phyloP scores from a whole-genome alignment of 192 early-diverging fungal species.

The Coemansia sp. region DNA sequence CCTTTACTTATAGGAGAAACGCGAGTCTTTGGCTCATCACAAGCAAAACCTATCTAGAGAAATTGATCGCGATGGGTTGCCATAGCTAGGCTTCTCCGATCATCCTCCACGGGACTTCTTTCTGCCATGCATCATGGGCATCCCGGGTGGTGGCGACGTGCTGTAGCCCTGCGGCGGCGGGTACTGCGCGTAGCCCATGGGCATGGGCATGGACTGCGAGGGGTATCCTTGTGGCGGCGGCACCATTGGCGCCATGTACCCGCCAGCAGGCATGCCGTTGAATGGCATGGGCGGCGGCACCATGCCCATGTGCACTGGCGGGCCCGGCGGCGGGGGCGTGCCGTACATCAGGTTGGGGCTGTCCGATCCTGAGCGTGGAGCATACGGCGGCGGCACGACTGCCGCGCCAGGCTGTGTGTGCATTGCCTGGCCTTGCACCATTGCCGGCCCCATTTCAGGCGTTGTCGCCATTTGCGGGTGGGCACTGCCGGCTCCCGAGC shows the following conservation, averaged over 20 bases:
- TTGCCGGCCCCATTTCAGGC: conserved; percentile 30
- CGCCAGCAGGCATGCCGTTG: conserved; percentile 32
- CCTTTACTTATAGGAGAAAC: too few relatives aligned
- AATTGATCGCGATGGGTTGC: too few relatives aligned
- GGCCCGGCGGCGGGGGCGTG: conserved; percentile 9
- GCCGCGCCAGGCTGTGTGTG: too few relatives aligned
- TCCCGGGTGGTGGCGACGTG: conserved; percentile 27
- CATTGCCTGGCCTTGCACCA: conserved; percentile 14
- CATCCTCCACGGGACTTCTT: too few relatives aligned
- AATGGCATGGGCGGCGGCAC: conserved; percentile 41
- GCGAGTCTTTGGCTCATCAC: too few relatives aligned
- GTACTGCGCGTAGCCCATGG: conserved; percentile 45
- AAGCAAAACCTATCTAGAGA: too few relatives aligned
- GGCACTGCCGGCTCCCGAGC: conserved; percentile 1
- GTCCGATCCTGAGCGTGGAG: conserved; percentile 18
- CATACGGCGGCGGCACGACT: conserved; percentile 13
- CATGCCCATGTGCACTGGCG: conserved; percentile 43
- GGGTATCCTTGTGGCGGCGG: conserved; percentile 38
- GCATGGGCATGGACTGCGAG: conserved; percentile 31
- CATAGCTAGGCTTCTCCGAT: too few relatives aligned
- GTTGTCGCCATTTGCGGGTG: conserved; percentile 15
- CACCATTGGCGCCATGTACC: conserved; percentile 23
- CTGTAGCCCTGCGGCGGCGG: conserved; percentile 24
- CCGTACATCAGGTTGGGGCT: conserved; percentile 32
- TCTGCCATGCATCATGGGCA: conserved; percentile 40